Percentiles rank a stretch among this genome's conserved stretches.
These are phyloP conservation scores for Gautieria morchelliformis DNA, from an alignment of 768 basidiomycete genomes.

Conservation along the genomic window DNA sequence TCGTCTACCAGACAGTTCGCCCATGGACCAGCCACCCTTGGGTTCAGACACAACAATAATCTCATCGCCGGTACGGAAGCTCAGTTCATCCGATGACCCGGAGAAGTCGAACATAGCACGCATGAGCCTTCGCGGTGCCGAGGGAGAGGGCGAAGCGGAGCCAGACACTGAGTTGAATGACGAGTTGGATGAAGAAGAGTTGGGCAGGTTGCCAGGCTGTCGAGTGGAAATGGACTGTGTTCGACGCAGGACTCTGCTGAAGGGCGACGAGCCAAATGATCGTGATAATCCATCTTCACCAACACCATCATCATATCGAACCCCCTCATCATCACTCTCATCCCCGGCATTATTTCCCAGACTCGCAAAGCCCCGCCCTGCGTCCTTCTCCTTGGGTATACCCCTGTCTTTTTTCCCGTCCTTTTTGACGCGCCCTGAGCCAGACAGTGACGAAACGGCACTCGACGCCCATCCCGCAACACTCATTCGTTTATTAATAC, in stretches of 20 bases:
- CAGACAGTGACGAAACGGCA: conserved; percentile 1
- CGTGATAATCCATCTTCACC: conserved; percentile 15
- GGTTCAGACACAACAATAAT: conserved; percentile 74
- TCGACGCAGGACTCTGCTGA: not conserved
- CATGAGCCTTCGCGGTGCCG: conserved; percentile 30
- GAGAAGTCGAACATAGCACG: conserved; percentile 69
- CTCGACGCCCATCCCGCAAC: conserved; percentile 9
- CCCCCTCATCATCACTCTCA: conserved; percentile 16
- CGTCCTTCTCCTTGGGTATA: conserved; percentile 33
- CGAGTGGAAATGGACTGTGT: not conserved
- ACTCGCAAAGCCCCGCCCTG: conserved; percentile 53
- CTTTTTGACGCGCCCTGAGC: conserved; percentile 14
- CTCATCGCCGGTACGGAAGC: conserved; percentile 64
- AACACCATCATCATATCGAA: conserved; percentile 19
- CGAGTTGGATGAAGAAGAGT: conserved; percentile 2
- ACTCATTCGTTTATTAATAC: not conserved
- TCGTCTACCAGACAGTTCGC: conserved; percentile 55
- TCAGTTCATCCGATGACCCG: conserved; percentile 69
- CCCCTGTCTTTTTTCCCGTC: conserved; percentile 28
- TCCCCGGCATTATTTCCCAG: conserved; percentile 43
- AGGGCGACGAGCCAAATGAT: conserved; percentile 29
- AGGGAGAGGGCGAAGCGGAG: conserved; percentile 10
- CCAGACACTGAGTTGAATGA: conserved; percentile 11
- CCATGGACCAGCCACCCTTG: conserved; percentile 88
- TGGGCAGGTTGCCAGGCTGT: not conserved